phyloP scores from a whole-genome alignment of 495 filamentous ascomycete genomes.

The Neurospora sp. region DNA sequence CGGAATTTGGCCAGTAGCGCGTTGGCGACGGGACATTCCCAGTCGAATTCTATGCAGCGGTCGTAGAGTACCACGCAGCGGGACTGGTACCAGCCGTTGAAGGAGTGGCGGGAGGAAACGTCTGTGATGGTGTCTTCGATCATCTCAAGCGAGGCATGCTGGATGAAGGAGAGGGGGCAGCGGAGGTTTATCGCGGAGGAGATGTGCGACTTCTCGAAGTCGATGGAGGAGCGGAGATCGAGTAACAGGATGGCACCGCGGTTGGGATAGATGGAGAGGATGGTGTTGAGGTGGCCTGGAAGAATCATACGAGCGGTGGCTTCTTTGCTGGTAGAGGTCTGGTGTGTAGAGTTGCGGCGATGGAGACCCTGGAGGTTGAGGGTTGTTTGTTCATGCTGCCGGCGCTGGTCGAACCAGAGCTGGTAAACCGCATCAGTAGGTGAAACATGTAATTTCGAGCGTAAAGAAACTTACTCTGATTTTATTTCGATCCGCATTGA shows the following conservation, averaged over 20 bases:
- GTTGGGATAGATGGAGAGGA: constrained; percentile 33
- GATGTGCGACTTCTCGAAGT: constrained; percentile 38
- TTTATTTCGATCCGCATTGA: constrained; percentile 28
- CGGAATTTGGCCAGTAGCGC: constrained; percentile 29
- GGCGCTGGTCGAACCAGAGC: constrained; percentile 37
- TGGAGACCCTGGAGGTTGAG: constrained; percentile 28
- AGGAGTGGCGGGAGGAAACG: constrained; percentile 31
- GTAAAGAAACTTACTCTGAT: constrained; percentile 13
- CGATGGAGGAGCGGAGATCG: constrained; percentile 30
- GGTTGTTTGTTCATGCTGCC: constrained; percentile 28
- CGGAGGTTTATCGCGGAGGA: constrained; percentile 38
- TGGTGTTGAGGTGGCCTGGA: constrained; percentile 34
- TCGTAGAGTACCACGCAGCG: constrained; percentile 41
- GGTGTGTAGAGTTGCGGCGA: constrained; percentile 11
- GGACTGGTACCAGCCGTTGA: constrained; percentile 33
- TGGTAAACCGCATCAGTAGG: constrained; percentile 4
- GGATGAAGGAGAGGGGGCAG: constrained; percentile 31
- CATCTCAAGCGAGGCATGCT: constrained; percentile 34
- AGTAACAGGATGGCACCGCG: constrained; percentile 31
- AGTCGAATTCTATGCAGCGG: constrained; percentile 31
- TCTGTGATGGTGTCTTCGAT: constrained; percentile 38
- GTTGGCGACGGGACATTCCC: constrained; percentile 37
- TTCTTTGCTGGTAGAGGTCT: constrained; percentile 12
- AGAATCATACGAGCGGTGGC: constrained; percentile 31
- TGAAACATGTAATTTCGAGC: neutral